These are phyloP conservation scores for Exophiala sideris DNA, from an alignment of 2,329 filamentous ascomycete genomes.

Conservation along the genomic window DNA sequence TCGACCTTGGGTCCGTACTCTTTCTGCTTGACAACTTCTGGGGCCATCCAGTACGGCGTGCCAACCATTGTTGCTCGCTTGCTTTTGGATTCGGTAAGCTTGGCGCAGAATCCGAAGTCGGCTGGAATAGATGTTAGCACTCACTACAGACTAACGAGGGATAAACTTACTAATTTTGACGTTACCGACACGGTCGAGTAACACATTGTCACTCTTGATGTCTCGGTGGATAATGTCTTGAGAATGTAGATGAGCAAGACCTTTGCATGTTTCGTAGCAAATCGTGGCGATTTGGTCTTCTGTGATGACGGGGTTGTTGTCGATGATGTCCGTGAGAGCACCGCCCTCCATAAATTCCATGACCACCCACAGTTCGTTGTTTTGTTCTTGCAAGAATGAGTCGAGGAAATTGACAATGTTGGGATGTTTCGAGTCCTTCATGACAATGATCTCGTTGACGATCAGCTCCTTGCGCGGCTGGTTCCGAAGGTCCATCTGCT, in stretches of 20 bases:
- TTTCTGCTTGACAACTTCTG: slow-evolving; percentile 98
- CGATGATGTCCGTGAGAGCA: slow-evolving; percentile 95
- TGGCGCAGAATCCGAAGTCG: slow-evolving; percentile 98
- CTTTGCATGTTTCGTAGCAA: slow-evolving; percentile 94
- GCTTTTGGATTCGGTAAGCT: slow-evolving; percentile 92
- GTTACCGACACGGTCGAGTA: slow-evolving; percentile 88
- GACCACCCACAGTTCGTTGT: slow-evolving; percentile 95
- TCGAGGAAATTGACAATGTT: slow-evolving; percentile 99
- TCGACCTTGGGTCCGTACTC: slow-evolving; percentile 98
- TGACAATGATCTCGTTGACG: slow-evolving; percentile 99
- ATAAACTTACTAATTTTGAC: slow-evolving; percentile 86
- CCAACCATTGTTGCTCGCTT: slow-evolving; percentile 99
- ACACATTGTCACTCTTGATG: slow-evolving; percentile 98
- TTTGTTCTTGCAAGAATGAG: slow-evolving; percentile 92
- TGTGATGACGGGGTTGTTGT: slow-evolving; percentile 90
- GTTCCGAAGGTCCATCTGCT: slow-evolving; percentile 98
- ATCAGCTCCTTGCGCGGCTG: slow-evolving; percentile 97
- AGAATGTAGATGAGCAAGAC: slow-evolving; percentile 86
- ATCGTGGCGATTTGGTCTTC: slow-evolving; percentile 98
- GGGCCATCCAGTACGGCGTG: slow-evolving; percentile 99
- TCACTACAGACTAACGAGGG: not conserved
- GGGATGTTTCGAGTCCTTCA: slow-evolving; percentile 97
- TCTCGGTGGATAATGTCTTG: slow-evolving; percentile 98
- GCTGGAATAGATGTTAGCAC: slow-evolving; percentile 52
- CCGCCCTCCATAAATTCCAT: slow-evolving; percentile 99